phyloP scores from a whole-genome alignment of 2,329 filamentous ascomycete genomes.

The Amylocarpus encephaloides region DNA sequence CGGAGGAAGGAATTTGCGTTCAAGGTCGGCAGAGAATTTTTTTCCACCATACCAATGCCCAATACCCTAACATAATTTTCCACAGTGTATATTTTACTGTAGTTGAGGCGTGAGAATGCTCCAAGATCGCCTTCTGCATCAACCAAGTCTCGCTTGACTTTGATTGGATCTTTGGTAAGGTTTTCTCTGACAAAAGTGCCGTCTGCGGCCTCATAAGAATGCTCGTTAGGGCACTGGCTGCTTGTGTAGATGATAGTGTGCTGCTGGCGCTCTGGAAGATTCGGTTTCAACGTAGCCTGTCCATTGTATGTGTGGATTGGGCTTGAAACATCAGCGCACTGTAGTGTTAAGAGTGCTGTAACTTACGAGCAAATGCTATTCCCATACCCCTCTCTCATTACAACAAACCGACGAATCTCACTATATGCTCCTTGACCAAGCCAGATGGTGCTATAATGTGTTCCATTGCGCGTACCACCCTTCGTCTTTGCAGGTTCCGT shows the following conservation, averaged over 20 bases:
- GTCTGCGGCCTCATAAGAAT: conserved; percentile 4
- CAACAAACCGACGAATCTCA: conserved; percentile 24
- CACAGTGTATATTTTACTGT: conserved; percentile 27
- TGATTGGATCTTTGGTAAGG: conserved; percentile 17
- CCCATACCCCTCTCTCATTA: conserved; percentile 16
- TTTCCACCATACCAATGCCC: conserved; percentile 22
- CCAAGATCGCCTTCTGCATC: conserved; percentile 13
- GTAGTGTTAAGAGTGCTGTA: too few species aligned
- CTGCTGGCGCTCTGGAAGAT: conserved; percentile 17
- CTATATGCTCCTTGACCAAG: conserved; percentile 14
- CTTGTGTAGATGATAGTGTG: conserved; percentile 21
- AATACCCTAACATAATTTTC: conserved; percentile 25
- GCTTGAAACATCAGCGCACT: background rate
- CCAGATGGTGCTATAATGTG: conserved; percentile 12
- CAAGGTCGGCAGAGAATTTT: conserved; percentile 6
- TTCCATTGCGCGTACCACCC: conserved; percentile 7
- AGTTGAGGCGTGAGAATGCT: conserved; percentile 23
- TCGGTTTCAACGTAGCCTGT: conserved; percentile 21
- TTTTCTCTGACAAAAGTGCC: conserved; percentile 13
- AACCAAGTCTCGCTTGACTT: conserved; percentile 12
- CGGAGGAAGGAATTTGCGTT: conserved; percentile 7
- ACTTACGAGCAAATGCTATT: conserved; percentile 24
- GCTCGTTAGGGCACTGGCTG: conserved; percentile 7
- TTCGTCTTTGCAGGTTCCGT: conserved; percentile 19
- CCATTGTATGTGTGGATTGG: conserved; percentile 23